A percentile compares a stretch with the other conserved stretches of the same genome.
These are phyloP conservation scores for Beauveria sp. DNA, from an alignment of 2,329 filamentous ascomycete species.

Conservation along the genomic window DNA sequence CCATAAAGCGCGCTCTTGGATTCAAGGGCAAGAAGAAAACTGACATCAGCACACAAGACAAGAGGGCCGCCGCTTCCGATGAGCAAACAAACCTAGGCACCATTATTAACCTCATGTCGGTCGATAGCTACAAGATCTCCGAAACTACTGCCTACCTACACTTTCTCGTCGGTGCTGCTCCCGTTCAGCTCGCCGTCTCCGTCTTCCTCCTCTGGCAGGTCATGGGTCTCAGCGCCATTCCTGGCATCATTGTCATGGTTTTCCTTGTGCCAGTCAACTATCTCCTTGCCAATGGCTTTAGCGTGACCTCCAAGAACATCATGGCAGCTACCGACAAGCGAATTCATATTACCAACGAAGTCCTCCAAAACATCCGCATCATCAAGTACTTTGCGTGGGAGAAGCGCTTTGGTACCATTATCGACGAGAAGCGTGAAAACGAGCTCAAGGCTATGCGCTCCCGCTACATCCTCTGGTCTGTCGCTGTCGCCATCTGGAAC, in stretches of 20 bases:
- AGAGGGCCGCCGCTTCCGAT: slow-evolving; percentile 36
- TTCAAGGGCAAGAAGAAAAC: slow-evolving; percentile 41
- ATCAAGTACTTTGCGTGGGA: slow-evolving; percentile 99
- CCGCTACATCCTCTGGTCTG: slow-evolving; percentile 85
- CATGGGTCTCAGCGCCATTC: slow-evolving; percentile 87
- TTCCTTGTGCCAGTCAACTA: slow-evolving; percentile 87
- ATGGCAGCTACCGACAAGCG: slow-evolving; percentile 89
- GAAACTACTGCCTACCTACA: slow-evolving; percentile 93
- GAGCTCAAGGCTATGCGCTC: slow-evolving; percentile 74
- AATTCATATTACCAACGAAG: slow-evolving; percentile 94
- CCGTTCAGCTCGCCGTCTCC: slow-evolving; percentile 77
- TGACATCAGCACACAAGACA: slow-evolving; percentile 27
- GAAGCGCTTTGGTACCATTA: slow-evolving; percentile 74
- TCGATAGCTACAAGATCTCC: slow-evolving; percentile 97
- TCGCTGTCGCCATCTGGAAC: slow-evolving; percentile 92
- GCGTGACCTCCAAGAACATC: slow-evolving; percentile 80
- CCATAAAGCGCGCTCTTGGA: slow-evolving; percentile 50
- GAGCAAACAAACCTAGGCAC: slow-evolving; percentile 87
- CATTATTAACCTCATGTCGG: slow-evolving; percentile 99
- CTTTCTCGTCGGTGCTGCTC: slow-evolving; percentile 87
- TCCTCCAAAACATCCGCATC: slow-evolving; percentile 93
- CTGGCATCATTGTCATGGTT: slow-evolving; percentile 84
- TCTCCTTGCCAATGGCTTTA: slow-evolving; percentile 77
- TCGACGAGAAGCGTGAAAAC: slow-evolving; percentile 76
- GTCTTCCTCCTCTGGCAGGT: slow-evolving; percentile 79